Percentiles rank a stretch among this genome's conserved stretches.
phyloP scores from a whole-genome alignment of 805 yeast genomes.

The Komagataella kurtzmanii region DNA sequence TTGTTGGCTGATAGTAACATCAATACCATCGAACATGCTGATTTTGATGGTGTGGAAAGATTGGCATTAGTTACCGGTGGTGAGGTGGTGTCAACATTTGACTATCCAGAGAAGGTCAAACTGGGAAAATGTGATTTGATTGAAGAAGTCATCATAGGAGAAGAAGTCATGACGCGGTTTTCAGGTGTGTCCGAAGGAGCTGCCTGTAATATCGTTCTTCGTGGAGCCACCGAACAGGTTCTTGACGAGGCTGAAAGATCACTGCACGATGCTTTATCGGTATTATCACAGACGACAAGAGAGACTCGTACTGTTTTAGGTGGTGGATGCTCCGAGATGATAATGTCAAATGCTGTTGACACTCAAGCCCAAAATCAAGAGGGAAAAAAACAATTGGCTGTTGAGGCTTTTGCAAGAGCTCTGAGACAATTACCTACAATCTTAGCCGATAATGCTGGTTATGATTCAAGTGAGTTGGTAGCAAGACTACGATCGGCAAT shows the following conservation, averaged over 20 bases:
- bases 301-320: conserved; percentile 89
- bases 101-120: conserved; percentile 74
- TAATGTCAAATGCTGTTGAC: conserved; percentile 95
- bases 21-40: conserved; percentile 95
- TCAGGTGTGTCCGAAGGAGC: conserved; percentile 93
- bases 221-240: conserved; percentile 98
- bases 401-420: conserved; percentile 90
- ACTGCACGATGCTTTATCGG: conserved; percentile 91
- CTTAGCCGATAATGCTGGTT: conserved; percentile 94
- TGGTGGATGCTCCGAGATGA: conserved; percentile 86
- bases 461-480: conserved; percentile 84
- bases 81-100: conserved; percentile 95
- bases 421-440: conserved; percentile 91
- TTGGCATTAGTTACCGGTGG: conserved; percentile 95
- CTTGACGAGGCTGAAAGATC: conserved; percentile 97
- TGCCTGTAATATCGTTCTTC: conserved; percentile 88
- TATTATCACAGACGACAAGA: conserved; percentile 84
- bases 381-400: conserved; percentile 89
- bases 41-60: conserved; percentile 95
- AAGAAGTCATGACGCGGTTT: conserved; percentile 78
- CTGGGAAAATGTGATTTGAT: conserved; percentile 81
- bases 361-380: conserved; percentile 82
- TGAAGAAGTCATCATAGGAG: conserved; percentile 90
- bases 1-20: conserved; percentile 77
- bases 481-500: conserved; percentile 82